These are phyloP conservation scores for Puccinia triticina DNA, from an alignment of 1,284 basidiomycete genomes.

Conservation along the genomic window DNA sequence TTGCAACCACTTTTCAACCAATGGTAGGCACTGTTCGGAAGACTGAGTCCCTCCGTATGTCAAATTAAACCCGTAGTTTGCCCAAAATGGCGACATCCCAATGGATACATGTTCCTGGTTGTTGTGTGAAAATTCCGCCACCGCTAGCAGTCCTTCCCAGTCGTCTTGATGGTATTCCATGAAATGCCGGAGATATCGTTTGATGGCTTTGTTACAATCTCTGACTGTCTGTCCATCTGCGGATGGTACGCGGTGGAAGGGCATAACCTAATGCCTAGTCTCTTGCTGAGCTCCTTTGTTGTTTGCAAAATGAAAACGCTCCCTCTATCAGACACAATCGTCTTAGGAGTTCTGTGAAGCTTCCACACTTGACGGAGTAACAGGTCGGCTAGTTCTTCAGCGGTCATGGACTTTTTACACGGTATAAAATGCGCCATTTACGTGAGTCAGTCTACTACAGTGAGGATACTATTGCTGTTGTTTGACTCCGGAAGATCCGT, in stretches of 20 bases:
- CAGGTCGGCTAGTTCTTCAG: neutral
- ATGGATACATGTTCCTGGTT: neutral
- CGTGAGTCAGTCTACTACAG: slow-evolving; percentile 4
- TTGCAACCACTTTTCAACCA: neutral
- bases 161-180: neutral
- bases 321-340: slow-evolving; percentile 19
- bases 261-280: neutral
- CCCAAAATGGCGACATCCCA: neutral
- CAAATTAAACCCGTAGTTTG: neutral
- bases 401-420: neutral
- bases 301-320: slow-evolving; percentile 14
- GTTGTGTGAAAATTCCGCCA: slow-evolving; percentile 43
- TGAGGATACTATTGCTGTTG: neutral
- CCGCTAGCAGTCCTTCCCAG: slow-evolving; percentile 22
- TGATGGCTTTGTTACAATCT: neutral
- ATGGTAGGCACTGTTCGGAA: neutral
- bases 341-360: slow-evolving; percentile 20
- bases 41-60: neutral
- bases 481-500: neutral
- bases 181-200: too few relatives aligned
- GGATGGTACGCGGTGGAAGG: slow-evolving; percentile 24
- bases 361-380: neutral
- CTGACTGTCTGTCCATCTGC: slow-evolving; percentile 23
- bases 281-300: neutral
- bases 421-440: slow-evolving; percentile 23